phyloP scores from a whole-genome alignment of 192 early-diverging fungal genomes.

The Cetraspora pellucida region DNA sequence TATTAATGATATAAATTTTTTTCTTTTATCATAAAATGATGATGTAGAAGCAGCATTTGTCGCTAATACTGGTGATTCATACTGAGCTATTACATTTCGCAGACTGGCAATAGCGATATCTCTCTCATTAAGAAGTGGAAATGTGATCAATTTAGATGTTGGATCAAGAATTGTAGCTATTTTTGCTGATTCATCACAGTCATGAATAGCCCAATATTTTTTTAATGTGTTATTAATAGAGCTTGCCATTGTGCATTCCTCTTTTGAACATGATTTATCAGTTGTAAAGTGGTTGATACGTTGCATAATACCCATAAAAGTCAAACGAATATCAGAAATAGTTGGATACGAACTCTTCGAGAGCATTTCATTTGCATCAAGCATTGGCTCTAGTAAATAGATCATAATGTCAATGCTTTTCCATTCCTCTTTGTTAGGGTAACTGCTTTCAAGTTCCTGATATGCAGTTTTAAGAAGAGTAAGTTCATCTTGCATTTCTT shows the following conservation, averaged over 20 bases:
- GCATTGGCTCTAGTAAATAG: slow-evolving; percentile 13
- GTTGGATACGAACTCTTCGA: slow-evolving; percentile 2
- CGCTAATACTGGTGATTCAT: not conserved
- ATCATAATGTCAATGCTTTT: not conserved
- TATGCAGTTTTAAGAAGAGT: not conserved
- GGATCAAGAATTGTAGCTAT: slow-evolving; percentile 1
- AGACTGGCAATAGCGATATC: not conserved
- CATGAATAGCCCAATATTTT: slow-evolving; percentile 16
- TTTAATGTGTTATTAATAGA: slow-evolving; percentile 2
- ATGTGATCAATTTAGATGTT: slow-evolving; percentile 5
- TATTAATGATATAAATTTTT: too few species aligned
- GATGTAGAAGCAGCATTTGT: too few species aligned
- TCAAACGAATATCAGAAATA: not conserved
- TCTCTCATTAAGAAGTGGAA: not conserved
- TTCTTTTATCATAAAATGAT: too few species aligned
- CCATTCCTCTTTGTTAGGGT: not conserved
- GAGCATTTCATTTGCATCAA: slow-evolving; percentile 19
- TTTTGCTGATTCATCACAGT: not conserved
- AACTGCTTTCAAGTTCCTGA: not conserved
- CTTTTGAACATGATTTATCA: not conserved
- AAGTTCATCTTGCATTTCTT: not conserved
- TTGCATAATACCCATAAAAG: not conserved
- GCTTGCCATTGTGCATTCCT: slow-evolving; percentile 4
- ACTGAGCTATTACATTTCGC: not conserved
- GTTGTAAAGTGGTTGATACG: not conserved